A percentile compares a stretch with the other conserved stretches of the same genome.
Evolutionary conservation across 2,329 filamentous ascomycete genomes (phyloP).

Genomic region (Truncatella angustata): DNA sequence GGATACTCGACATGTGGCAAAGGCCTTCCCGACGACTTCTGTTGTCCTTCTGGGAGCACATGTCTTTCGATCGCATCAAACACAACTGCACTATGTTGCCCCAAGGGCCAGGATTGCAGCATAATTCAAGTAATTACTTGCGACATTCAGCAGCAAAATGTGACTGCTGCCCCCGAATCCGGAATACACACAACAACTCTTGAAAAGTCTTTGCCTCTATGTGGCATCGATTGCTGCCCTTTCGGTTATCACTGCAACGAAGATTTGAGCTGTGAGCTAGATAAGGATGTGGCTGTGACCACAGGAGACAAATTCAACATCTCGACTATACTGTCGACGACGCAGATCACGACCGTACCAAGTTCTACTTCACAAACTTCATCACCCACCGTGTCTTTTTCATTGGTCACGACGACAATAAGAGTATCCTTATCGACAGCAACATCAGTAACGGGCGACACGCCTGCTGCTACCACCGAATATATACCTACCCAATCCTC

Average conservation of each 20-base stretch:
- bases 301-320: no score
- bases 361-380: neutral
- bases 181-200: conserved; percentile 14
- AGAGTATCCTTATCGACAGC: neutral
- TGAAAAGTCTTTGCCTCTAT: conserved; percentile 6
- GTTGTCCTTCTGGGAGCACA: conserved; percentile 9
- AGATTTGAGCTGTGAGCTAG: neutral
- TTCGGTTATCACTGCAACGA: conserved; percentile 16
- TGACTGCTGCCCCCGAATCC: conserved; percentile 9
- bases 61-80: conserved; percentile 14
- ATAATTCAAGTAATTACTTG: conserved; percentile 16
- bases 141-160: conserved; percentile 14
- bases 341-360: neutral
- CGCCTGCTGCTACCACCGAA: neutral
- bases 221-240: conserved; percentile 17
- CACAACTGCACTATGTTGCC: conserved; percentile 20
- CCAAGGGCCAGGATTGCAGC: conserved; percentile 9
- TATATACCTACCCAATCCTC: neutral
- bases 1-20: conserved; percentile 14
- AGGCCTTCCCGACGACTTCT: conserved; percentile 16
- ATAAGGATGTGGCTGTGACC: neutral
- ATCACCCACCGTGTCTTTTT: neutral
- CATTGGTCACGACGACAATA: neutral
- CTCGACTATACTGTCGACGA: neutral
- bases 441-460: neutral